Conservation (phyloP, 192 early-diverging fungal genomes). For the Podochytrium sp. region DNA sequence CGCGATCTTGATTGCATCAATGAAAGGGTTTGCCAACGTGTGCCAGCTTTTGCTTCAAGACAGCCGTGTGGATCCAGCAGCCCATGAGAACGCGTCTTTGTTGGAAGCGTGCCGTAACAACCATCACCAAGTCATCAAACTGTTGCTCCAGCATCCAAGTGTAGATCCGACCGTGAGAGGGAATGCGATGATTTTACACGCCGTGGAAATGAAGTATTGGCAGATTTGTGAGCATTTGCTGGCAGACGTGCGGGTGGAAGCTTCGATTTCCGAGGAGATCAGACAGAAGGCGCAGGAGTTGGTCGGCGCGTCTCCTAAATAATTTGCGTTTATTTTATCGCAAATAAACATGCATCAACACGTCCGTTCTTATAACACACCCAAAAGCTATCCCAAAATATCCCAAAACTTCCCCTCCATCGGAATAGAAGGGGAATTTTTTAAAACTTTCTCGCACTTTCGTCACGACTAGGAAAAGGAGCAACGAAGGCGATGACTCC, state of each 20-base stretch:
- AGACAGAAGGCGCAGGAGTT: too few species aligned
- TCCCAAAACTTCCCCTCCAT: too few species aligned
- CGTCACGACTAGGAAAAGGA: too few species aligned
- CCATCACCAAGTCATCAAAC: constrained; percentile 21
- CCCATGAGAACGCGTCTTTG: not conserved
- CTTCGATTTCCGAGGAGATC: too few species aligned
- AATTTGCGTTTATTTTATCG: too few species aligned
- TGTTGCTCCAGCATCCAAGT: constrained; percentile 22
- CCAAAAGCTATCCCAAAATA: too few species aligned
- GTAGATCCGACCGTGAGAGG: not conserved
- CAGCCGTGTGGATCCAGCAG: not conserved
- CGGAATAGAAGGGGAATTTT: too few species aligned
- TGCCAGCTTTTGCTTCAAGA: constrained; percentile 30
- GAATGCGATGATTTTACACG: not conserved
- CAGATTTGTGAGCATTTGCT: constrained; percentile 26
- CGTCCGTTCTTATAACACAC: too few species aligned
- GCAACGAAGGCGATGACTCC: too few species aligned
- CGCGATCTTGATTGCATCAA: not conserved
- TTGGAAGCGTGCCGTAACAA: not conserved
- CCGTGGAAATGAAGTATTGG: constrained; percentile 26
- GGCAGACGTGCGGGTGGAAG: not conserved
- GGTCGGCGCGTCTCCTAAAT: too few species aligned
- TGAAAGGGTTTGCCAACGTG: constrained; percentile 28
- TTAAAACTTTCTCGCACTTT: too few species aligned
- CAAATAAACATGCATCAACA: too few species aligned